These are phyloP conservation scores for Microstroma glucosiphilum DNA, from an alignment of 1,284 basidiomycete genomes.

Conservation along the genomic window DNA sequence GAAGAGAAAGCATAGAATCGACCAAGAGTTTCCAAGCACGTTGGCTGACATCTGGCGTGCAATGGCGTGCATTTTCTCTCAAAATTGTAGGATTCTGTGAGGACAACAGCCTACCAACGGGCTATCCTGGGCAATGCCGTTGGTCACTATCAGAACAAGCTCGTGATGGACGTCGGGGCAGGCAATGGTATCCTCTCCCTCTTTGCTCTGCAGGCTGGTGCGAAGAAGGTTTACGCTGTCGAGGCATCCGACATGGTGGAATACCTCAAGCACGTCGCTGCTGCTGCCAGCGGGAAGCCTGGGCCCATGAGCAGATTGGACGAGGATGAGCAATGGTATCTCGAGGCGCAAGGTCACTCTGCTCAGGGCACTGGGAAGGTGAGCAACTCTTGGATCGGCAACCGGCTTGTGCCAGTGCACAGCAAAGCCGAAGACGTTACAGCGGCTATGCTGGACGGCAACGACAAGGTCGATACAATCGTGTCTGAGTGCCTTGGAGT, in stretches of 20 bases:
- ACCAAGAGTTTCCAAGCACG: background rate
- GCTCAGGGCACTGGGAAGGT: background rate
- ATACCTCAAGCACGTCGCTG: constrained; percentile 52
- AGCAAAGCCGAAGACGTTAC: constrained; percentile 43
- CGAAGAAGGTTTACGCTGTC: constrained; percentile 54
- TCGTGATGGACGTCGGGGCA: constrained; percentile 55
- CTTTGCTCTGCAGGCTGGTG: constrained; percentile 55
- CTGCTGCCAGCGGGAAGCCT: constrained; percentile 33
- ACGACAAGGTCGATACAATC: constrained; percentile 54
- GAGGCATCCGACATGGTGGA: constrained; percentile 56
- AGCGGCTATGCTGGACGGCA: constrained; percentile 17
- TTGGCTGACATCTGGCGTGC: background rate
- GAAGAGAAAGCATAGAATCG: background rate
- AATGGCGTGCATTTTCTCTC: background rate
- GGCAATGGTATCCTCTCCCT: constrained; percentile 56
- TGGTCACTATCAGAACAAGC: constrained; percentile 27
- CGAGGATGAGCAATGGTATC: constrained; percentile 22
- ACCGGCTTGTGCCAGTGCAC: constrained; percentile 30
- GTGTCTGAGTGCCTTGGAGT: constrained; percentile 57
- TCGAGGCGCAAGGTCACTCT: constrained; percentile 22
- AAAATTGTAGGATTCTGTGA: constrained; percentile 25
- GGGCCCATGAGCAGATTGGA: constrained; percentile 21
- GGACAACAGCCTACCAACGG: constrained; percentile 41
- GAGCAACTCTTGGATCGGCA: constrained; percentile 33
- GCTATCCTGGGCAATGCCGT: constrained; percentile 34